These are phyloP conservation scores for Pseudogymnoascus sp. DNA, from an alignment of 2,329 filamentous ascomycete species.

Conservation along the genomic window DNA sequence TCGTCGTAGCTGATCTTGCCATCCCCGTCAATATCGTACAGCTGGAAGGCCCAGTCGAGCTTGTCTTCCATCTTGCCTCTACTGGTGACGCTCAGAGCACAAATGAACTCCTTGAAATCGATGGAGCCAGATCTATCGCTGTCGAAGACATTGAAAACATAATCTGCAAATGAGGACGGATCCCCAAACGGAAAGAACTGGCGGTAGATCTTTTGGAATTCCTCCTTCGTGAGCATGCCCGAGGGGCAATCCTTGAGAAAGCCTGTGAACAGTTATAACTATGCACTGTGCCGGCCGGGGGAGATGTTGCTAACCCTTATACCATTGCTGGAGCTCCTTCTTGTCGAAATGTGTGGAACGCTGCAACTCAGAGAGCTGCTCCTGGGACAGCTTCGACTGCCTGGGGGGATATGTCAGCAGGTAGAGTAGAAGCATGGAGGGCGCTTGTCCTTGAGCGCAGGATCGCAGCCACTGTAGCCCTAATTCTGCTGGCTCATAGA, in stretches of 20 bases:
- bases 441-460: background rate
- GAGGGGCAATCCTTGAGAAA: slow-evolving; percentile 98
- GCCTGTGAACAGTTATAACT: slow-evolving; percentile 42
- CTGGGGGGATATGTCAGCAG: slow-evolving; percentile 38
- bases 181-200: slow-evolving; percentile 99
- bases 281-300: background rate
- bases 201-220: slow-evolving; percentile 99
- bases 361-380: slow-evolving; percentile 91
- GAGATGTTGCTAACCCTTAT: slow-evolving; percentile 65
- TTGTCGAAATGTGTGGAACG: slow-evolving; percentile 98
- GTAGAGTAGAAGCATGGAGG: background rate
- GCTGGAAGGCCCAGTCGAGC: slow-evolving; percentile 97
- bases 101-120: slow-evolving; percentile 99
- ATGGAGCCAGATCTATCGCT: slow-evolving; percentile 95
- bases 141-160: slow-evolving; percentile 99
- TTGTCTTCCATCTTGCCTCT: slow-evolving; percentile 99
- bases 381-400: slow-evolving; percentile 95
- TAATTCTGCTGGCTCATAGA: background rate
- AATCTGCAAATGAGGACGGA: slow-evolving; percentile 93
- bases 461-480: background rate
- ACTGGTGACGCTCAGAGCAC: slow-evolving; percentile 91
- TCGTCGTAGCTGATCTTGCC: slow-evolving; percentile 99
- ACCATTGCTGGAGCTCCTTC: slow-evolving; percentile 99
- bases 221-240: slow-evolving; percentile 92
- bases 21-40: slow-evolving; percentile 98